A percentile compares a stretch with the other conserved stretches of the same genome.
These are phyloP conservation scores for Paramecium sonneborni DNA, from an alignment of 73 alveolate species.

Conservation along the genomic window DNA sequence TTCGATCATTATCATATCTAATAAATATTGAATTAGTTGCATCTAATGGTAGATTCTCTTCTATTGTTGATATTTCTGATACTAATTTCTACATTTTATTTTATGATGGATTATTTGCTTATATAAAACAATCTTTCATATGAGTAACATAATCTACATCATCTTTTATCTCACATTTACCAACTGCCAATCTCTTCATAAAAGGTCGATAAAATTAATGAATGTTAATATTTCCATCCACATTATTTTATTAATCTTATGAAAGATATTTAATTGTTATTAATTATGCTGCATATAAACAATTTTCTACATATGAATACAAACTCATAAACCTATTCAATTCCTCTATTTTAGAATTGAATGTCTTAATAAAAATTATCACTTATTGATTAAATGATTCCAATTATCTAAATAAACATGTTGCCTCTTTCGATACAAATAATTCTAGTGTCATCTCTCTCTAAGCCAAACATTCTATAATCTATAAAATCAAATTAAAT, in stretches of 20 bases:
- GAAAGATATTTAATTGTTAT: neutral
- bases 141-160: neutral
- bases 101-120: constrained; percentile 40
- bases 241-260: neutral
- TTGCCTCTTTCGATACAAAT: neutral
- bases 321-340: neutral
- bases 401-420: neutral
- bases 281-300: constrained; percentile 23
- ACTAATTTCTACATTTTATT: constrained; percentile 73
- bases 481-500: neutral
- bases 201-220: constrained; percentile 20
- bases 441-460: neutral
- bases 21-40: constrained; percentile 94
- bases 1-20: constrained; percentile 88
- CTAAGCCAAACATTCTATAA: neutral
- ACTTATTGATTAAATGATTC: neutral
- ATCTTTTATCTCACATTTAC: neutral
- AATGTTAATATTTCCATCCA: neutral
- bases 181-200: constrained; percentile 27
- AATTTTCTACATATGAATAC: neutral
- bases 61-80: constrained; percentile 91
- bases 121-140: neutral
- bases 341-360: neutral
- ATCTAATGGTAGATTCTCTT: constrained; percentile 90
- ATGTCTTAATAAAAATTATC: neutral